A percentile compares a stretch with the other conserved stretches of the same genome.
Evolutionary conservation across 169 alveolate genomes (phyloP).

Genomic region (Theileria parva): DNA sequence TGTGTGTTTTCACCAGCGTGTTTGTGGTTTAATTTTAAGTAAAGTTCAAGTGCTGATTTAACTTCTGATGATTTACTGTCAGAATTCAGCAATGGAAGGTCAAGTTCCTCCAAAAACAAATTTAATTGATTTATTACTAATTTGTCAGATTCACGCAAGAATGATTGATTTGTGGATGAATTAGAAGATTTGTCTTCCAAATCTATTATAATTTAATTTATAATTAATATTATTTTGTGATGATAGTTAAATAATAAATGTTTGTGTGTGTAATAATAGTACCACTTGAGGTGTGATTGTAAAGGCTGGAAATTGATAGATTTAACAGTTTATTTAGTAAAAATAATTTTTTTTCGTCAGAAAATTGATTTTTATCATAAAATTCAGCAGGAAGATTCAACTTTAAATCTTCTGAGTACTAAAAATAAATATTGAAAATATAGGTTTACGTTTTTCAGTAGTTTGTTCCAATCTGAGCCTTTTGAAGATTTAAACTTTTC

Average conservation of each 20-base stretch:
- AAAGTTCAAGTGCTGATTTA: constrained; percentile 24
- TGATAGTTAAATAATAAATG: background rate
- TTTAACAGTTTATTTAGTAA: constrained; percentile 13
- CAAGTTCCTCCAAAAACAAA: constrained; percentile 12
- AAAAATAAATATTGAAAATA: background rate
- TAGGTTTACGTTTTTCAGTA: constrained; percentile 19
- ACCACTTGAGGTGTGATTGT: constrained; percentile 27
- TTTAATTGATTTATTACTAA: constrained; percentile 3
- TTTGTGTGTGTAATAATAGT: background rate
- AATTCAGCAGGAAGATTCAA: constrained; percentile 8
- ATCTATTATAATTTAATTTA: background rate
- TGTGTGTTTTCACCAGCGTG: background rate
- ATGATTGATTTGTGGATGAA: background rate
- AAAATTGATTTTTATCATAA: background rate
- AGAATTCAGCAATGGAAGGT: constrained; percentile 19
- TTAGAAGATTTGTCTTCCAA: background rate
- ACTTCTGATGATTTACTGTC: constrained; percentile 19
- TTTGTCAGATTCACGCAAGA: background rate
- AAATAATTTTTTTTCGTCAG: background rate
- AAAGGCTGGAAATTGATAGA: constrained; percentile 26
- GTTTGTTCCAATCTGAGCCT: constrained; percentile 4
- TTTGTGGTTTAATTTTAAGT: background rate
- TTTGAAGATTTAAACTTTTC: constrained; percentile 1
- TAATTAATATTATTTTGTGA: constrained; percentile 10
- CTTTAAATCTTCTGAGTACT: constrained; percentile 36